Evolutionary conservation across 2,329 filamentous ascomycete species (phyloP), one percentile per base, ranked within the genome.

Genomic region (Dichotomopilus funicola): DNA sequence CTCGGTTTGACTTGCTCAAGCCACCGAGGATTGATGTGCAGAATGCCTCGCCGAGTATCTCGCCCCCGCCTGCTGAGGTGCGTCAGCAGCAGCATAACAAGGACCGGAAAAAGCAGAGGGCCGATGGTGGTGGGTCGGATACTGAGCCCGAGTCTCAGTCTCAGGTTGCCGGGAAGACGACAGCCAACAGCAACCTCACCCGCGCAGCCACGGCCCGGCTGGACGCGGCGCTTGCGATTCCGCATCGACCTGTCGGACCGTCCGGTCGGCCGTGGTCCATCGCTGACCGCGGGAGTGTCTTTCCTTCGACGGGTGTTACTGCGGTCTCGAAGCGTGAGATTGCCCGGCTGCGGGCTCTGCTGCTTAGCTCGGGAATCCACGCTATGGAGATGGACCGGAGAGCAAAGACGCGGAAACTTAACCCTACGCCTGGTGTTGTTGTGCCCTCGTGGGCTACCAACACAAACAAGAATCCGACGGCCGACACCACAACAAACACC

Each of bases 361-460:
- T 96, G 42, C 76, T 95, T 27, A 88, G 86, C 60, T 89, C 90
- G 0, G 91, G 91, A n/a, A 85, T 96, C 66, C 95, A 95, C 72
- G 91, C 92, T 0, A 85, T 85, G 65, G 89, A 94, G 66, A 88
- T 96, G 53, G 78, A 78, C 34, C 80, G 84, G 4, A 81, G 86
- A 47, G 84, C 87, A 4, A 72, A 85, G 45, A 75, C 77, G 38
- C 67, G 69, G 8, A 71, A 70, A 49, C 67, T 71, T 13, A 68
- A 75, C 34, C 60, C 67, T 0, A 68, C 68, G 0, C 11, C 59
- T 12, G 54, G 61, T 34, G 58, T 41, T 61, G 44, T 40, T 61
- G 33, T 35, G 8, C 34, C 19, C 3, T 27, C 3, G 19, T 27
- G 19, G 19, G 19, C 19, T 27, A 27, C 19, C 19, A 27, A 27